phyloP scores from a whole-genome alignment of 192 early-diverging fungal species.

The Coemansia umbellata region DNA sequence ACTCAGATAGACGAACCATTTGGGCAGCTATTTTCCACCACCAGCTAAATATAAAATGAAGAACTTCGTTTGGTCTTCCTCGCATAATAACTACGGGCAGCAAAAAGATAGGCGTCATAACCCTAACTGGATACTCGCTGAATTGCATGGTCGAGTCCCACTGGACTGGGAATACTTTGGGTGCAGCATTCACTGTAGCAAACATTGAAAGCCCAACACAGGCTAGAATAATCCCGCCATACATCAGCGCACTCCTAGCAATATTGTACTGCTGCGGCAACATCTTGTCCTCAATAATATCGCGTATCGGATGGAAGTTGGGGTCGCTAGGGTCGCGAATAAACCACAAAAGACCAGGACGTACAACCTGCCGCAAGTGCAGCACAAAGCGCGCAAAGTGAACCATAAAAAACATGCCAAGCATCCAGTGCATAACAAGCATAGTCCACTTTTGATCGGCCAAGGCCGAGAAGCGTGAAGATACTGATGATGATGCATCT shows the following conservation, averaged over 20 bases:
- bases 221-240: constrained; percentile 68
- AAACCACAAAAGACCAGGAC: constrained; percentile 97
- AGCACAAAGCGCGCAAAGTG: constrained; percentile 86
- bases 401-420: constrained; percentile 92
- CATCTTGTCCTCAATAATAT: constrained; percentile 80
- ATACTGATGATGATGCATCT: constrained; percentile 53
- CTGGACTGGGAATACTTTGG: constrained; percentile 20
- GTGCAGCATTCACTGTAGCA: constrained; percentile 4
- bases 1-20: constrained; percentile 69
- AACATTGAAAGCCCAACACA: constrained; percentile 63
- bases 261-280: constrained; percentile 80
- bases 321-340: constrained; percentile 96
- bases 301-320: constrained; percentile 89
- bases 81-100: constrained; percentile 62
- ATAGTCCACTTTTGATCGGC: constrained; percentile 1
- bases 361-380: constrained; percentile 74
- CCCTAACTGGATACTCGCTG: constrained; percentile 66
- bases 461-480: constrained; percentile 48
- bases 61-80: constrained; percentile 58
- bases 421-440: constrained; percentile 82
- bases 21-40: constrained; percentile 77
- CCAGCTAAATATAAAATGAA: constrained; percentile 52
- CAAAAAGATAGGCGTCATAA: constrained; percentile 70
- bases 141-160: constrained; percentile 16
- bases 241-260: constrained; percentile 76